Base-by-base conservation (phyloP, 1,139 yeast species). In the Debaryomyces subglobosus region DNA sequence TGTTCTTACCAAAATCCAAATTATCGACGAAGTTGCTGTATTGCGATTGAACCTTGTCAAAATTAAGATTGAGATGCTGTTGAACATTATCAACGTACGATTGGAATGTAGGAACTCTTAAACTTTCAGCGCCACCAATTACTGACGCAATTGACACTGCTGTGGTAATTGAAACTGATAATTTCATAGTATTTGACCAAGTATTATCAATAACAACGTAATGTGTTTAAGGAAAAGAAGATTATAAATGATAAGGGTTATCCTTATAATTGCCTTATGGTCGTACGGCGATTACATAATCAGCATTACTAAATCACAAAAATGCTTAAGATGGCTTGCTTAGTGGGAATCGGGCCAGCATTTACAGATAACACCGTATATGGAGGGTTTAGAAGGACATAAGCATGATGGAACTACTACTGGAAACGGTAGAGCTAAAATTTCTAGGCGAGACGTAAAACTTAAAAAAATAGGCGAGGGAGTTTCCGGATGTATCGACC, bases 401-500 rank as follows among this genome's bases (percentile, higher is more conserved):
- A 13, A 27, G 21, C 25, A 35, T 37, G 42, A 23, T 3, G 20
- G 16, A n/a, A 7, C 16, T 8, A 7, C 25, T 23, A 18, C 37
- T 18, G 21, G 12, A 4, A 18, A 21, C 4, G 5, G 15, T 12
- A 9, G 21, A 16, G 13, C 38, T 10, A 41, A 30, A 27, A 44
- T 49, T 39, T 43, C 52, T 8, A 47, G 37, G 24, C 25, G 24
- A 13, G 55, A 49, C 32, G 25, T 15, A 7, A 47, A 35, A 16
- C 4, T 52, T 10, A 30, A 35, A n/a, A 21, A 29, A 4, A 25
- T 72, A 3, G 78, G 77, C 1, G 29, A 55, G 10, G 84, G 84
- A 0, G 60, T 73, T 2, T 72, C 80, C 0, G 81, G 80, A 0
- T 56, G 55, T 10, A 81, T 77, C 2, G 73, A 67, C 5, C 59